phyloP scores from a whole-genome alignment of 2,329 filamentous ascomycete genomes.

The Saccharata proteae region DNA sequence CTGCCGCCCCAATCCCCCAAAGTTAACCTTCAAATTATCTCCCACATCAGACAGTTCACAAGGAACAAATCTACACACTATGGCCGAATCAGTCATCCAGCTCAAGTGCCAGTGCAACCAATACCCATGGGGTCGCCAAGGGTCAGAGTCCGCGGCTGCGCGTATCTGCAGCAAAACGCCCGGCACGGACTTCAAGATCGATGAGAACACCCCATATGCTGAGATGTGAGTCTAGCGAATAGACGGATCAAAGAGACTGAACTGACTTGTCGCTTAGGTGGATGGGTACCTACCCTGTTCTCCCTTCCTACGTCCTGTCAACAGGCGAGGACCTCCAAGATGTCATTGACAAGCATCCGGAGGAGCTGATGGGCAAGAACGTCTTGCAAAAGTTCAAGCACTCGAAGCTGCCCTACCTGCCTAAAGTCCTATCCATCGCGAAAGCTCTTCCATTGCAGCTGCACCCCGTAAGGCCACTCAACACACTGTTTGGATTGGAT shows the following conservation, averaged over 20 bases:
- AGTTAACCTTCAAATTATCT: neutral
- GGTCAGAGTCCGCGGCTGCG: slow-evolving; percentile 53
- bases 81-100: slow-evolving; percentile 41
- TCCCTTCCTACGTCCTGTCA: slow-evolving; percentile 46
- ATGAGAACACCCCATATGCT: slow-evolving; percentile 52
- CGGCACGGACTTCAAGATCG: slow-evolving; percentile 49
- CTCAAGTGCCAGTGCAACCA: slow-evolving; percentile 45
- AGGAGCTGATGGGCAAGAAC: slow-evolving; percentile 50
- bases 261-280: slow-evolving; percentile 29
- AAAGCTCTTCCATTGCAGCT: slow-evolving; percentile 66
- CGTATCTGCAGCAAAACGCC: slow-evolving; percentile 53
- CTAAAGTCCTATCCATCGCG: slow-evolving; percentile 64
- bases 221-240: slow-evolving; percentile 39
- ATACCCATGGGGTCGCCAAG: slow-evolving; percentile 61
- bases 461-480: slow-evolving; percentile 39
- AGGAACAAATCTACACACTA: slow-evolving; percentile 13
- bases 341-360: slow-evolving; percentile 49
- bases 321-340: slow-evolving; percentile 54
- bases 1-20: neutral
- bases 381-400: slow-evolving; percentile 49
- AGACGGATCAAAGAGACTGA: too few relatives aligned
- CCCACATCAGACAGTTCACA: slow-evolving; percentile 1
- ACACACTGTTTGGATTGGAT: neutral
- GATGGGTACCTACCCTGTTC: slow-evolving; percentile 65
- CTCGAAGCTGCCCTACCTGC: slow-evolving; percentile 55